These are phyloP conservation scores for Phanerochaete sordida DNA, from an alignment of 768 basidiomycete species.

Conservation along the genomic window DNA sequence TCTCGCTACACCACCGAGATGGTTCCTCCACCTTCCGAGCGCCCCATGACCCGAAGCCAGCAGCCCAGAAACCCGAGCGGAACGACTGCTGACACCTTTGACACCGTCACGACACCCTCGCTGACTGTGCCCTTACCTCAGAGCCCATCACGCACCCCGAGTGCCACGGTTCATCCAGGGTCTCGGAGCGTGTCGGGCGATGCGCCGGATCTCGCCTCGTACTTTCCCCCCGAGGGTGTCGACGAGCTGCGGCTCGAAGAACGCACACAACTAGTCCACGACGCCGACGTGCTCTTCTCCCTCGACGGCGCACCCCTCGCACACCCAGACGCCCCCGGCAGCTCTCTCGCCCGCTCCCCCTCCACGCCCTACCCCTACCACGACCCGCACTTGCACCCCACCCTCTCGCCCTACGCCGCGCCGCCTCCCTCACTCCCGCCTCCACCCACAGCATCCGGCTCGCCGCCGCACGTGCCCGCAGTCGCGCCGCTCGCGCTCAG, in stretches of 20 bases:
- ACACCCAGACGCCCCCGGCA: conserved; percentile 13
- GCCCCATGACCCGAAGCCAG: neutral
- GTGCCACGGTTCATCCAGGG: conserved; percentile 17
- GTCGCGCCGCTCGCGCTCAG: conserved; percentile 63
- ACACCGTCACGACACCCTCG: neutral
- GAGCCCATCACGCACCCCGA: conserved; percentile 29
- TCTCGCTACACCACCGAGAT: neutral
- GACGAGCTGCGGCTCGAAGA: conserved; percentile 7
- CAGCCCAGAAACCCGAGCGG: neutral
- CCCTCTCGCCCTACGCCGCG: neutral
- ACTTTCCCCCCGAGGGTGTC: conserved; percentile 31
- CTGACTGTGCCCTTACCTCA: neutral
- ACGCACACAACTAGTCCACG: neutral
- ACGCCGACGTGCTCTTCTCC: neutral
- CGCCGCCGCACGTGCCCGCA: conserved; percentile 15
- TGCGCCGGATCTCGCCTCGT: conserved; percentile 26
- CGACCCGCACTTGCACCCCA: neutral
- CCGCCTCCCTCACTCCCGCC: neutral
- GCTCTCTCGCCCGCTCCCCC: neutral
- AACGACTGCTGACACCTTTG: neutral
- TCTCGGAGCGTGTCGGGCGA: conserved; percentile 8
- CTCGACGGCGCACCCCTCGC: neutral
- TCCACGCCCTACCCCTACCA: neutral
- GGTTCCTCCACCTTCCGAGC: neutral
- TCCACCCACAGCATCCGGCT: conserved; percentile 6